phyloP scores from a whole-genome alignment of 257 asterid genomes.

The Ballota nigra region DNA sequence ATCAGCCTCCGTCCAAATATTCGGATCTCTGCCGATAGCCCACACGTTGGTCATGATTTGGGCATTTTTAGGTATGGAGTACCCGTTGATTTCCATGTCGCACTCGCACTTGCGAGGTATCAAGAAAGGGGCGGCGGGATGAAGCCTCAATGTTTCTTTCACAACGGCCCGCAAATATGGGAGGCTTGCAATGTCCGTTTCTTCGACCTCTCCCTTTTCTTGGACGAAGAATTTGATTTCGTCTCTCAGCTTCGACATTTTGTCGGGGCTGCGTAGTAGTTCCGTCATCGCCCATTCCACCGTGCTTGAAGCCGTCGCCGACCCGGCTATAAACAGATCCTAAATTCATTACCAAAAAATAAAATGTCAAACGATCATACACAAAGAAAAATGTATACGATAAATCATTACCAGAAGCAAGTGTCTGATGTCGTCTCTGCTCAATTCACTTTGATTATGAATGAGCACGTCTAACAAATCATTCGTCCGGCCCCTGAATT shows the following conservation, averaged over 20 bases:
- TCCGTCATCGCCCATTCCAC: conserved; percentile 48
- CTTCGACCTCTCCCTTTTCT: conserved; percentile 17
- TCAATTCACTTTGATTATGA: too few relatives aligned
- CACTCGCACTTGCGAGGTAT: conserved; percentile 25
- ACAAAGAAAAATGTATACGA: too few relatives aligned
- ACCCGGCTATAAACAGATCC: conserved; percentile 27
- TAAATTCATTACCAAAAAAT: background rate
- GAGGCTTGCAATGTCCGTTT: conserved; percentile 23
- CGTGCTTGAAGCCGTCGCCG: conserved; percentile 30
- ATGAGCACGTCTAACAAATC: too few relatives aligned
- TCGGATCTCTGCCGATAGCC: conserved; percentile 40
- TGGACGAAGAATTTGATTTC: conserved; percentile 9
- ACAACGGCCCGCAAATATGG: conserved; percentile 33
- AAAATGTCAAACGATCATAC: too few relatives aligned
- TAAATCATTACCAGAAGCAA: too few relatives aligned
- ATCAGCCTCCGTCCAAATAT: conserved; percentile 29
- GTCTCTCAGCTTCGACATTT: background rate
- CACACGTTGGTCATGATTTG: conserved; percentile 35
- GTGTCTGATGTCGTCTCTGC: too few relatives aligned
- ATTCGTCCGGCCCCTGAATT: too few relatives aligned
- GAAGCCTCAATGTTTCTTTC: conserved; percentile 41
- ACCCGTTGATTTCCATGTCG: conserved; percentile 24
- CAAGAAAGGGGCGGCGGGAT: conserved; percentile 29
- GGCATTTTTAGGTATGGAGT: conserved; percentile 25
- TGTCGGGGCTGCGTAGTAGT: conserved; percentile 21